Base-by-base conservation (phyloP, 805 yeast genomes). In the Alloascoidea africana region DNA sequence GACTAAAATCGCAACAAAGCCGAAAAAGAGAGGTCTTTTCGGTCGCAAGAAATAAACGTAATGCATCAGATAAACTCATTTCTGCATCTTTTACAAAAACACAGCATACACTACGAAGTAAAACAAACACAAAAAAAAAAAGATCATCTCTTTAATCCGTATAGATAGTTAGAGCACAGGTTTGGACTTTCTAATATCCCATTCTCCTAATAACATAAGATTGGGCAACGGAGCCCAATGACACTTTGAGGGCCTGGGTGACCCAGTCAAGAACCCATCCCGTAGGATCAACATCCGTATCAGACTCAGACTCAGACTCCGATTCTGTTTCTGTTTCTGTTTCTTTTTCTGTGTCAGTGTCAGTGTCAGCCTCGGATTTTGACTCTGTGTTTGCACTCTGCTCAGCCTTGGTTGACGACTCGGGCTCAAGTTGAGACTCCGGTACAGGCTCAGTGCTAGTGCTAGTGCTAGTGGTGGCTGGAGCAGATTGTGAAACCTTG, bases 211-310 rank as follows among this genome's bases (percentile, higher is more conserved):
- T 75, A 35, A 91, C 93, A 54, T 91, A 91, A 50, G 76, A 73
- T 56, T 91, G 97, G 1, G 96, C 94, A 23, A 84, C 62, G 1
- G 83, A 79, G 14, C 96, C 97, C 45, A 91, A 71, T 14, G 85
- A 66, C 44, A 86, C 66, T 14, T 74, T 73, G 37, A 91, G 63
- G 0, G 95, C 94, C 45, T 75, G 78, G 48, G 73, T 77, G 27
- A 81, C 64, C 93, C 93, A 82, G 38, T 72, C 80, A 33, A 66
- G 62, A 11, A 82, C 81, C 93, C 91, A 82, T 41, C 77, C 84
- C 33, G 78, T 63, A n/a, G 89, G 87, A 48, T 80, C 86, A 11
- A 76, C 66, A 5, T 64, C 75, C 41, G 72, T 73, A n/a, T n/a
- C n/a, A n/a, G n/a, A n/a, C 8, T 23, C 30, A 23, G 30, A 23